phyloP scores from a whole-genome alignment of 805 yeast species.

The Candida insectorum region DNA sequence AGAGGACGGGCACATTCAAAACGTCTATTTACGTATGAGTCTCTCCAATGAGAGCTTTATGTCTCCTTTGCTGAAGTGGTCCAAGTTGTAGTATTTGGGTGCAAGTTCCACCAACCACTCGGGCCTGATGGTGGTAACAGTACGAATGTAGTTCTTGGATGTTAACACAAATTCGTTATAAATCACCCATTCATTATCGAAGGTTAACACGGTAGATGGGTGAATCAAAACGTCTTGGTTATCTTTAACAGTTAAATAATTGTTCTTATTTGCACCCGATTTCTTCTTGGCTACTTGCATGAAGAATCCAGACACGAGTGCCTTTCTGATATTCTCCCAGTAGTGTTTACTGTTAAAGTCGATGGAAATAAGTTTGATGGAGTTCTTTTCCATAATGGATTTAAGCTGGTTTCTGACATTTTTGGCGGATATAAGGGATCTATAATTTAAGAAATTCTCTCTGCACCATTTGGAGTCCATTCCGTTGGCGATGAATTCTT shows the following conservation, averaged over 20 bases:
- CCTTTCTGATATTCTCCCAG: constrained; percentile 78
- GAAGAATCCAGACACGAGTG: constrained; percentile 88
- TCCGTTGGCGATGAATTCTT: constrained; percentile 59
- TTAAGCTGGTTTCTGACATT: constrained; percentile 81
- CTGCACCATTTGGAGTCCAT: constrained; percentile 92
- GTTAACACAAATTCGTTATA: constrained; percentile 96
- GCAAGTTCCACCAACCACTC: constrained; percentile 89
- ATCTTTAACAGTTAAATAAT: constrained; percentile 85
- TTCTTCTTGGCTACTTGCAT: constrained; percentile 97
- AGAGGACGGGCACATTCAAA: too few relatives aligned
- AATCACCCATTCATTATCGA: constrained; percentile 87
- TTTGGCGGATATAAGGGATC: constrained; percentile 83
- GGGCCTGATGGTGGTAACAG: constrained; percentile 86
- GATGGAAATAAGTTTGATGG: constrained; percentile 68
- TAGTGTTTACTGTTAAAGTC: constrained; percentile 57
- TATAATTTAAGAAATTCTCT: constrained; percentile 77
- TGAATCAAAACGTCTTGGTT: constrained; percentile 94
- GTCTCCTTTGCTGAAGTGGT: constrained; percentile 65
- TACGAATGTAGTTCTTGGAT: constrained; percentile 87
- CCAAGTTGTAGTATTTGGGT: constrained; percentile 65
- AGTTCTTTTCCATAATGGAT: constrained; percentile 78
- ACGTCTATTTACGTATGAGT: too few relatives aligned
- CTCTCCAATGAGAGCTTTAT: constrained; percentile 67
- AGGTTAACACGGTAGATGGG: constrained; percentile 88
- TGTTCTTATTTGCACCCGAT: constrained; percentile 55